phyloP scores from a whole-genome alignment of 345 rosid species.

The Conringia planisiliqua region DNA sequence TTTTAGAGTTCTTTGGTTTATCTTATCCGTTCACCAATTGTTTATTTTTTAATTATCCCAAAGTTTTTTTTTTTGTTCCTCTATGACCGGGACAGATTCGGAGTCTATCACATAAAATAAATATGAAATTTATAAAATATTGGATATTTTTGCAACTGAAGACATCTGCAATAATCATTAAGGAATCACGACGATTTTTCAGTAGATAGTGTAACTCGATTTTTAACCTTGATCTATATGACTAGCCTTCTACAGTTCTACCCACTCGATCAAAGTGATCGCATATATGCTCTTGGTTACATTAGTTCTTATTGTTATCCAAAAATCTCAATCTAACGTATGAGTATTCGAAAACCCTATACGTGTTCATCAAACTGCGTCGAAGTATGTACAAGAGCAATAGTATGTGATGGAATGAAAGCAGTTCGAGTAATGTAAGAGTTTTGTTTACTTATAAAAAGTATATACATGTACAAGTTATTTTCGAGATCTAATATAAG shows the following conservation, averaged over 20 bases:
- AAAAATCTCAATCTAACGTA: background rate
- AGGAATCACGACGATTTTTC: background rate
- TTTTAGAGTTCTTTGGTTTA: too few species aligned
- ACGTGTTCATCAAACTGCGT: background rate
- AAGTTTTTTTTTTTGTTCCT: background rate
- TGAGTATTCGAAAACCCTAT: background rate
- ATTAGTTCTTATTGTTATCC: background rate
- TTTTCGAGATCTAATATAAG: conserved; percentile 12
- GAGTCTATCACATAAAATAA: background rate
- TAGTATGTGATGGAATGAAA: background rate
- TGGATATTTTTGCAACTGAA: background rate
- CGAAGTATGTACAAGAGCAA: background rate
- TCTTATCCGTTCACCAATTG: too few species aligned
- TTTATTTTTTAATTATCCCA: too few species aligned
- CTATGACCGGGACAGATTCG: background rate
- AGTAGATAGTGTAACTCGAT: background rate
- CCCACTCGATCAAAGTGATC: background rate
- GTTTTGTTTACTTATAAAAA: background rate
- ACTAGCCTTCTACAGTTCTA: background rate
- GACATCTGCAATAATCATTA: background rate
- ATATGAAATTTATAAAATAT: background rate
- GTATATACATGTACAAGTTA: background rate
- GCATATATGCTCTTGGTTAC: background rate
- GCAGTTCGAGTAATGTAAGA: background rate
- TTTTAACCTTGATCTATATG: background rate